Conservation (phyloP, 306 rosid genomes). For the Benincasa hispida region DNA sequence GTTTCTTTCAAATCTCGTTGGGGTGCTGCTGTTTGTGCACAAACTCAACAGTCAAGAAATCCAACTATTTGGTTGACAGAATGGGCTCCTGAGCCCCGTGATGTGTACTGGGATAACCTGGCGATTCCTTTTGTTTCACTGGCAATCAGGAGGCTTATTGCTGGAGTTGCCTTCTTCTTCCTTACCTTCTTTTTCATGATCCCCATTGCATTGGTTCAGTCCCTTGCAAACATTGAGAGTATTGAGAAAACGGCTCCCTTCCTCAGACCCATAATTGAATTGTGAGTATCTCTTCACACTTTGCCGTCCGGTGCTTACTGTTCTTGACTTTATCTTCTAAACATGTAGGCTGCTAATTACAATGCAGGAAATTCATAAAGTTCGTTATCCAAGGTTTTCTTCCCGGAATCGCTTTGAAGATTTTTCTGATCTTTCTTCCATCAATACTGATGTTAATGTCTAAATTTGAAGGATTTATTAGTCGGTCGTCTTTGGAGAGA, state of each 20-base stretch:
- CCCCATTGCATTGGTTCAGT: constrained; percentile 90
- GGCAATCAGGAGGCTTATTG: constrained; percentile 68
- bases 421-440: constrained; percentile 80
- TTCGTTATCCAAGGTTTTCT: constrained; percentile 90
- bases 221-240: constrained; percentile 87
- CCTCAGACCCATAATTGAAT: constrained; percentile 57
- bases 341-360: not conserved
- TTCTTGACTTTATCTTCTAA: not conserved
- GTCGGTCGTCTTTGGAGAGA: constrained; percentile 69
- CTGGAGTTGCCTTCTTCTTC: constrained; percentile 91
- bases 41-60: constrained; percentile 81
- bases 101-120: constrained; percentile 85
- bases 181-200: constrained; percentile 96
- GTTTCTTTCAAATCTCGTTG: constrained; percentile 88
- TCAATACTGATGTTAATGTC: constrained; percentile 84
- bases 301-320: not conserved
- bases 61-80: constrained; percentile 90
- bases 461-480: constrained; percentile 75
- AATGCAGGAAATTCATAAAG: constrained; percentile 55
- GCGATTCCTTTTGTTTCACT: constrained; percentile 90
- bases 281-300: constrained; percentile 26
- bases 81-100: constrained; percentile 99
- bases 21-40: constrained; percentile 98
- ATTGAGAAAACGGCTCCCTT: constrained; percentile 79
- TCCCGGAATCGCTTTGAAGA: constrained; percentile 92